Percentiles rank a stretch among this genome's conserved stretches.
These are phyloP conservation scores for Camellia sinensis DNA, from an alignment of 148 eudicot genomes.

Conservation along the genomic window DNA sequence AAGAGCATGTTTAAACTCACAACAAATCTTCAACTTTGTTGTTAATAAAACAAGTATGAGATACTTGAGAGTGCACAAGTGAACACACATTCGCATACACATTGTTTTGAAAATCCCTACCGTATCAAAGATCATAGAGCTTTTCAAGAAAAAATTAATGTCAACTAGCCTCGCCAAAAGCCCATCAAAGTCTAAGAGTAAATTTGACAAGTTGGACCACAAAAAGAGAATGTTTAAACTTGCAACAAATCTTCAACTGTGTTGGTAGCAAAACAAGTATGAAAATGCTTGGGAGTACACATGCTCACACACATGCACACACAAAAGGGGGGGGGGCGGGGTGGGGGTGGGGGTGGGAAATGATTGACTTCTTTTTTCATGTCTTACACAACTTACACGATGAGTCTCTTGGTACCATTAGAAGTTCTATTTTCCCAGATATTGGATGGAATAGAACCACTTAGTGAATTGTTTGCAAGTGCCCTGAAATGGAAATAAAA, in stretches of 20 bases:
- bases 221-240: too few relatives aligned
- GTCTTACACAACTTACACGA: constrained; percentile 44
- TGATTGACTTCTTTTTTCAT: neutral
- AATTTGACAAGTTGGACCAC: too few relatives aligned
- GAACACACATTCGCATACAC: too few relatives aligned
- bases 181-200: too few relatives aligned
- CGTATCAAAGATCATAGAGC: too few relatives aligned
- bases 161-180: too few relatives aligned
- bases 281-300: neutral
- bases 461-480: constrained; percentile 46
- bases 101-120: too few relatives aligned
- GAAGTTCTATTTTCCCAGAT: constrained; percentile 57
- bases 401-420: constrained; percentile 29
- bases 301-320: neutral
- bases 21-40: neutral
- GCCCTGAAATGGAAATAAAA: constrained; percentile 42
- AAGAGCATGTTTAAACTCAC: too few relatives aligned
- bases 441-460: constrained; percentile 56
- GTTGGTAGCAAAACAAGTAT: neutral
- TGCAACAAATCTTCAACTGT: too few relatives aligned
- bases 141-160: too few relatives aligned
- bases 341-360: neutral
- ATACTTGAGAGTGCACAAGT: neutral
- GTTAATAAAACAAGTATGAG: neutral
- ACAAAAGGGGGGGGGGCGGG: neutral